Percentiles rank a stretch among this genome's conserved stretches.
Conservation (phyloP, 495 filamentous ascomycete genomes). For the Penicillium longicatenatum region DNA sequence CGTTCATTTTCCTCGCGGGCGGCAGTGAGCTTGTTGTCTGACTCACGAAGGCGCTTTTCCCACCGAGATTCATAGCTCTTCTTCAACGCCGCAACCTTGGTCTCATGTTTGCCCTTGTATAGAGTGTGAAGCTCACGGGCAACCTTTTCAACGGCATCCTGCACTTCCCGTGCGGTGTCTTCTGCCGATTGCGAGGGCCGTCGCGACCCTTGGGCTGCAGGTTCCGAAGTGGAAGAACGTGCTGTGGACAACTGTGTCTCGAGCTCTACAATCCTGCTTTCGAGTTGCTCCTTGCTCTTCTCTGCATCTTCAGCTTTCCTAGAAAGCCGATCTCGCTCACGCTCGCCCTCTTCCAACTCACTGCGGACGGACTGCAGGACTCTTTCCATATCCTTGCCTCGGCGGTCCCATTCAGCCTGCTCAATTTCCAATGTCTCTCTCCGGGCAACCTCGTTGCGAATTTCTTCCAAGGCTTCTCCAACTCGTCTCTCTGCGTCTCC, state of each 20-base stretch:
- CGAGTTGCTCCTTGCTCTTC: slow-evolving; percentile 63
- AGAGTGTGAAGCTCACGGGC: slow-evolving; percentile 84
- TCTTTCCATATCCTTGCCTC: slow-evolving; percentile 80
- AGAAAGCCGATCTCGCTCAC: slow-evolving; percentile 71
- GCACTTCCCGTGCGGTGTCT: slow-evolving; percentile 57
- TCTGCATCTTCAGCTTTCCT: slow-evolving; percentile 74
- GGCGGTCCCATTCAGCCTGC: slow-evolving; percentile 78
- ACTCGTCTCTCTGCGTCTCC: slow-evolving; percentile 89
- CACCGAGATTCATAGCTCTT: slow-evolving; percentile 90
- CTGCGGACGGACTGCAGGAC: slow-evolving; percentile 77
- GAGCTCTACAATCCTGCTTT: slow-evolving; percentile 58
- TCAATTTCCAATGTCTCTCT: slow-evolving; percentile 75
- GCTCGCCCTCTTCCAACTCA: slow-evolving; percentile 75
- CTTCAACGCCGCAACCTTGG: slow-evolving; percentile 90
- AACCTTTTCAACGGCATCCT: slow-evolving; percentile 89
- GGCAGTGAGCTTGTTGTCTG: slow-evolving; percentile 68
- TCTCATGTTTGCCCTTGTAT: slow-evolving; percentile 97
- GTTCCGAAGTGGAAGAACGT: slow-evolving; percentile 45
- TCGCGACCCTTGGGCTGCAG: slow-evolving; percentile 13
- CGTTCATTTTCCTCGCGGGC: slow-evolving; percentile 73
- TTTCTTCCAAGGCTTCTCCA: slow-evolving; percentile 76
- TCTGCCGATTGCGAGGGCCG: slow-evolving; percentile 30
- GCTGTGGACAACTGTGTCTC: slow-evolving; percentile 73
- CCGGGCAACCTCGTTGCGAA: slow-evolving; percentile 69
- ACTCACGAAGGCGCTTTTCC: slow-evolving; percentile 79